phyloP scores from a whole-genome alignment of 768 basidiomycete genomes.

The Tylopilus subfusipes region DNA sequence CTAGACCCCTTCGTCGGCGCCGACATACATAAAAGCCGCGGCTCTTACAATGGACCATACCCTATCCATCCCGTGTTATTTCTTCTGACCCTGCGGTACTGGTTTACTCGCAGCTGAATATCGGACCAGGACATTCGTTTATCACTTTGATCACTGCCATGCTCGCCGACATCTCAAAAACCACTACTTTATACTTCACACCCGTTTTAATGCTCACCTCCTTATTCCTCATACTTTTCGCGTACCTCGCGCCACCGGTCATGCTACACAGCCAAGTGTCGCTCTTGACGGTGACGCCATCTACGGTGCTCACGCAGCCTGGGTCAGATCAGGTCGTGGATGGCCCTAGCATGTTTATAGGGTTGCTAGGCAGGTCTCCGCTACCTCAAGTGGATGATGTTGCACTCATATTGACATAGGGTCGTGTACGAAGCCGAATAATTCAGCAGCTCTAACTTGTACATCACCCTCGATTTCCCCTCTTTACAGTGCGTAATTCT shows the following conservation, averaged over 20 bases:
- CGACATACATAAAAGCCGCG: conserved; percentile 16
- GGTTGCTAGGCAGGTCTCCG: conserved; percentile 54
- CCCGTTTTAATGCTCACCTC: conserved; percentile 65
- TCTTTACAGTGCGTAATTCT: conserved; percentile 49
- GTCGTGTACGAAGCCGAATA: conserved; percentile 57
- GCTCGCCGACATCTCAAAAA: conserved; percentile 70
- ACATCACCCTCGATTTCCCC: conserved; percentile 53
- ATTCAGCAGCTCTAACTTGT: conserved; percentile 52
- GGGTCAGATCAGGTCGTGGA: conserved; percentile 41
- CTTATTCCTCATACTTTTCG: conserved; percentile 60
- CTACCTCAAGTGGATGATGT: not conserved
- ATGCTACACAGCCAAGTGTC: conserved; percentile 61
- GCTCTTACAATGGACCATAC: conserved; percentile 1
- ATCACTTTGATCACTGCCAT: conserved; percentile 34
- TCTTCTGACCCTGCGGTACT: conserved; percentile 16
- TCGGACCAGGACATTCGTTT: conserved; percentile 23
- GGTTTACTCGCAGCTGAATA: conserved; percentile 18
- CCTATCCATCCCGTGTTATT: not conserved
- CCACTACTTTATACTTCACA: conserved; percentile 62
- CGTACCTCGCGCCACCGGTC: conserved; percentile 63
- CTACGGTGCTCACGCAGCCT: conserved; percentile 39
- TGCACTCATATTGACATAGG: conserved; percentile 38
- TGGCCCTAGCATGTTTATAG: conserved; percentile 67
- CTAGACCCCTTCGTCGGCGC: not conserved
- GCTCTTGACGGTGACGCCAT: conserved; percentile 61